Evolutionary conservation across 257 asterid species (phyloP).

Genomic region (Fraxinus anomala): DNA sequence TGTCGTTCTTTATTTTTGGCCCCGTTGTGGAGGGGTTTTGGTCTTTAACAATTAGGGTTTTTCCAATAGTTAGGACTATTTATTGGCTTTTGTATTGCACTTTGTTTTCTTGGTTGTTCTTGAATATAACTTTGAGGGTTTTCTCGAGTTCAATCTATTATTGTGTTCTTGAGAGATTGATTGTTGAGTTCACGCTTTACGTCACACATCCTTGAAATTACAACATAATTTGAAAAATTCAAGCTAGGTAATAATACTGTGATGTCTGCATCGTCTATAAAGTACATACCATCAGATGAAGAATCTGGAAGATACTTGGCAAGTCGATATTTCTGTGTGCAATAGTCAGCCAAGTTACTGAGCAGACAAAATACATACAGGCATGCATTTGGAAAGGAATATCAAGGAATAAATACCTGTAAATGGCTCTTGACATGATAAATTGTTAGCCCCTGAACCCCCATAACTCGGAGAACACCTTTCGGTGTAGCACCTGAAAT

Average conservation of each 20-base stretch:
- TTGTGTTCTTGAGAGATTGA: too few species aligned
- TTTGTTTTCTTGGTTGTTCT: too few species aligned
- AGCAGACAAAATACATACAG: slow-evolving; percentile 1
- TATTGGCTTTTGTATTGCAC: too few species aligned
- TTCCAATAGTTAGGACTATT: too few species aligned
- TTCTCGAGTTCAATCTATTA: too few species aligned
- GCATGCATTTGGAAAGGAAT: slow-evolving; percentile 20
- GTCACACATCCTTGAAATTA: not conserved
- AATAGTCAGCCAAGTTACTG: slow-evolving; percentile 19
- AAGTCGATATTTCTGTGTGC: slow-evolving; percentile 83
- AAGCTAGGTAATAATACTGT: not conserved
- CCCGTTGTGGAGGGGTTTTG: too few species aligned
- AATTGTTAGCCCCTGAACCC: slow-evolving; percentile 93
- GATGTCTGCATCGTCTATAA: slow-evolving; percentile 1
- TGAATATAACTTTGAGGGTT: too few species aligned
- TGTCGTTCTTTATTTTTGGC: too few species aligned
- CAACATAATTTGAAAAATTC: not conserved
- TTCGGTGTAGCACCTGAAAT: slow-evolving; percentile 96
- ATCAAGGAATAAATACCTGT: slow-evolving; percentile 54
- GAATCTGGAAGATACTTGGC: slow-evolving; percentile 98
- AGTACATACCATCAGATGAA: slow-evolving; percentile 71
- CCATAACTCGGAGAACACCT: slow-evolving; percentile 98
- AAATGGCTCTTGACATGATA: slow-evolving; percentile 98
- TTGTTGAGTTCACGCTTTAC: too few species aligned
- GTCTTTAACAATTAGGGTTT: too few species aligned